Evolutionary conservation across 2,329 filamentous ascomycete species (phyloP), one percentile per base, ranked within the genome.

Genomic region (Pseudocercospora macadamiae): DNA sequence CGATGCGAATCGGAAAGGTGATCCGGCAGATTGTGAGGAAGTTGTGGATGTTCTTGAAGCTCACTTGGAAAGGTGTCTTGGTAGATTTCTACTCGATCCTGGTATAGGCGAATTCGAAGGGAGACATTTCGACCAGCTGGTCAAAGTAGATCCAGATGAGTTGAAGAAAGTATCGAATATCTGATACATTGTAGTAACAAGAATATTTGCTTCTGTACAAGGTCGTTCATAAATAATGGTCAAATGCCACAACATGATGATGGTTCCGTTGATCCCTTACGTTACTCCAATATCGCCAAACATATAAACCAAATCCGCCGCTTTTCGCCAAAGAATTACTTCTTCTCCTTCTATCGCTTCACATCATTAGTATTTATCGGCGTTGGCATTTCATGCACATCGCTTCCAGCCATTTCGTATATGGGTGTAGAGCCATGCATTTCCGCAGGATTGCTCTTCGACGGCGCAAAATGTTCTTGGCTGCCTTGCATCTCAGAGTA

Each of bases 401-500:
- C 65, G 19, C 58, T 65, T 0, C 68, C 69, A 30, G 65, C 55
- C 70, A 73, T 70, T 55, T 73, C 70, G 54, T 68, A 73, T 7
- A 73, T 66, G 8, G 66, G 60, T 42, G 65, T 68, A 21, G 55
- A 55, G 2, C 69, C 69, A 23, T 68, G 59, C 64, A 71, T 67
- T 45, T 71, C 70, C 25, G 63, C 61, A n/a, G 48, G 51, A 26
- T 54, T 54, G 18, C 57, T 44, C 44, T 60, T 62, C 30, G 47
- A 30, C 25, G 61, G 63, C 18, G 58, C 65, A 49, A 62, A 66
- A 32, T 63, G 63, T 30, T 64, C 64, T 2, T 55, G 54, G 1
- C 61, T 63, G 7, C 66, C 68, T 19, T 70, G 69, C 69, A 73
- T 69, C 59, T 74, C 71, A 2, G 62, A 66, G 54, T 71, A 73